Percentiles rank a stretch among this genome's conserved stretches.
These are phyloP conservation scores for Globisporangium carolinianum DNA, from an alignment of 352 stramenopile species.

Conservation along the genomic window DNA sequence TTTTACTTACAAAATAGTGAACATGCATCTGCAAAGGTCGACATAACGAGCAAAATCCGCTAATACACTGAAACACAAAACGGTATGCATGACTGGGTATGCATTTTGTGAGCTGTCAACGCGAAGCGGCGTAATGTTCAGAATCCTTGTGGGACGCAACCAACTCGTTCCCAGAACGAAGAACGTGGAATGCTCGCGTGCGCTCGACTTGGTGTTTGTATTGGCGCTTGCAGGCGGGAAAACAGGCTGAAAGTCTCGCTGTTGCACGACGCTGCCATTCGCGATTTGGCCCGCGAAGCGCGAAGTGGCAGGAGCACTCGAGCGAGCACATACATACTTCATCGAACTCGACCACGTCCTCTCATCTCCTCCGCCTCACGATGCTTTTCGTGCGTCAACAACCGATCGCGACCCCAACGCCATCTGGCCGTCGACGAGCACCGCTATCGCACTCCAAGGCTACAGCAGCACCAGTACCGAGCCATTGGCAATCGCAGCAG, in stretches of 20 bases:
- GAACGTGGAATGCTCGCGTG: background rate
- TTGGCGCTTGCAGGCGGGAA: background rate
- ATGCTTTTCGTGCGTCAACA: background rate
- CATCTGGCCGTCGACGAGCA: background rate
- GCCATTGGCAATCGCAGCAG: background rate
- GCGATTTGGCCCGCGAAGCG: background rate
- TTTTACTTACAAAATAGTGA: too few relatives aligned
- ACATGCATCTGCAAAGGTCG: too few relatives aligned
- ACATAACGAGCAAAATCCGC: too few relatives aligned
- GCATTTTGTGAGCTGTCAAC: too few relatives aligned
- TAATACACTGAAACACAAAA: too few relatives aligned
- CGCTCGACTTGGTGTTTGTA: background rate
- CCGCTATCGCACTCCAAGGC: background rate
- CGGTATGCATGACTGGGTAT: too few relatives aligned
- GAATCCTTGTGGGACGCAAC: background rate
- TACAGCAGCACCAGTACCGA: slow-evolving; percentile 9
- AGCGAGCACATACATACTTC: background rate
- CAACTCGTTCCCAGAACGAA: background rate
- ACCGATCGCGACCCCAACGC: background rate
- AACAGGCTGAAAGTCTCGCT: too few relatives aligned
- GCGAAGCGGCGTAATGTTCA: too few relatives aligned
- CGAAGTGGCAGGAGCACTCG: background rate
- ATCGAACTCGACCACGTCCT: background rate
- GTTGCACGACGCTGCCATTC: background rate
- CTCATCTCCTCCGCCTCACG: background rate